These are phyloP conservation scores for Friedmanniomyces simplex DNA, from an alignment of 495 filamentous ascomycete genomes.

Conservation along the genomic window DNA sequence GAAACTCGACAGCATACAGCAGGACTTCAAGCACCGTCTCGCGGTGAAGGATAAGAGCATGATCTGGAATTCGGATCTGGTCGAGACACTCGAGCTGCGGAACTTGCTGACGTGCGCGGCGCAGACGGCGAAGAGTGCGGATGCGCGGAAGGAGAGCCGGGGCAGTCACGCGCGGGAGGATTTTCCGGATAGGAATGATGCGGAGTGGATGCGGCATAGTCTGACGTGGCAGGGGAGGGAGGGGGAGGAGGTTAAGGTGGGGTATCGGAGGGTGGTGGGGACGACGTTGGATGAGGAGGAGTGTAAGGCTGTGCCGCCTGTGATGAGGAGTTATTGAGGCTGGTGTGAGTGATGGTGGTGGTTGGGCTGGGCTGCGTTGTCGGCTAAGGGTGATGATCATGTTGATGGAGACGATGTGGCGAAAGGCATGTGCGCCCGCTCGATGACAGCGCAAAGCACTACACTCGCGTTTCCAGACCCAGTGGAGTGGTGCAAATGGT, in stretches of 20 bases:
- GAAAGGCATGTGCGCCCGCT: too few species aligned
- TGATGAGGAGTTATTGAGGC: conserved; percentile 43
- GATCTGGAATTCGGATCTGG: conserved; percentile 98
- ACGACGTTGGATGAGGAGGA: conserved; percentile 79
- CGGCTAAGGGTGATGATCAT: too few species aligned
- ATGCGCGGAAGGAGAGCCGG: conserved; percentile 85
- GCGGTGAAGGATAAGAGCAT: conserved; percentile 96
- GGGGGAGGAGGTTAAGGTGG: conserved; percentile 65
- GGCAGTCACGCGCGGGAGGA: conserved; percentile 94
- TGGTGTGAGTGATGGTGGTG: not conserved
- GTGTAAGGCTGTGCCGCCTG: conserved; percentile 78
- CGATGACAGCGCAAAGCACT: too few species aligned
- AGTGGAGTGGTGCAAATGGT: too few species aligned
- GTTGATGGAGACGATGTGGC: too few species aligned
- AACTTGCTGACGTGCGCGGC: conserved; percentile 91
- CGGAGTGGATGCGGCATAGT: conserved; percentile 98
- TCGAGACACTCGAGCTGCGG: conserved; percentile 87
- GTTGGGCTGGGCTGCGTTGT: too few species aligned
- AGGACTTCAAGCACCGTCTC: conserved; percentile 61
- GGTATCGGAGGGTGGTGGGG: conserved; percentile 66
- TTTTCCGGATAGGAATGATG: conserved; percentile 84
- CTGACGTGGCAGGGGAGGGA: conserved; percentile 85
- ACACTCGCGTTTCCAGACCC: too few species aligned
- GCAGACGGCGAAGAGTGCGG: conserved; percentile 79
- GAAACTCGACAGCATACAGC: conserved; percentile 71